Evolutionary conservation across 1,284 basidiomycete species (phyloP).

Genomic region (Xerocomus amazonicus): DNA sequence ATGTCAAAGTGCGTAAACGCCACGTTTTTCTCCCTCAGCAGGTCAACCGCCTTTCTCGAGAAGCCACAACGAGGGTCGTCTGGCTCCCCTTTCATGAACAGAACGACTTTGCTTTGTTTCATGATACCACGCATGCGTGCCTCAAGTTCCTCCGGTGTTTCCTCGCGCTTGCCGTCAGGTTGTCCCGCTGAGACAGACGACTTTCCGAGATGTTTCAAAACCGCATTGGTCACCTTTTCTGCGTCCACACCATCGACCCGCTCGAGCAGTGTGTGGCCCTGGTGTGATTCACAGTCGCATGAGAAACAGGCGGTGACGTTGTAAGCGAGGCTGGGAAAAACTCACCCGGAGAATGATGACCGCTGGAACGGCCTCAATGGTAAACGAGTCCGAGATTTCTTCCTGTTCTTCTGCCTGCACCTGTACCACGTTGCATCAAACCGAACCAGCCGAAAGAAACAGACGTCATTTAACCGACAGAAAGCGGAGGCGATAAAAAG

Average conservation of each 20-base stretch:
- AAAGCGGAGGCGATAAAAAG: neutral
- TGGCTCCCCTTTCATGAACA: conserved; percentile 98
- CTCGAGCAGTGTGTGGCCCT: conserved; percentile 89
- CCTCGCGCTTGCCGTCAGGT: conserved; percentile 39
- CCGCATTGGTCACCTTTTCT: conserved; percentile 57
- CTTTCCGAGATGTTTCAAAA: conserved; percentile 52
- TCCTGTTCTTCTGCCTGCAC: conserved; percentile 87
- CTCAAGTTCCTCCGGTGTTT: conserved; percentile 66
- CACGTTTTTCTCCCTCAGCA: conserved; percentile 81
- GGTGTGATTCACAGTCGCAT: conserved; percentile 7
- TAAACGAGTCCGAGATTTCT: conserved; percentile 93
- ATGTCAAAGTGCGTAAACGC: conserved; percentile 86
- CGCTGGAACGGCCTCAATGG: conserved; percentile 87
- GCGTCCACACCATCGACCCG: conserved; percentile 85
- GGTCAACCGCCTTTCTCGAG: conserved; percentile 81
- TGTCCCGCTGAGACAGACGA: conserved; percentile 10
- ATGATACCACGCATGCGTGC: conserved; percentile 64
- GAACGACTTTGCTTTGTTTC: conserved; percentile 69
- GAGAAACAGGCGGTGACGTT: neutral
- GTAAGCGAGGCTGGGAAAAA: neutral
- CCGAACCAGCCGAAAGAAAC: neutral
- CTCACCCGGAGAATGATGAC: conserved; percentile 81
- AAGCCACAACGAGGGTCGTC: conserved; percentile 89
- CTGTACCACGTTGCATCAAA: conserved; percentile 35
- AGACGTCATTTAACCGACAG: neutral